A percentile compares a stretch with the other conserved stretches of the same genome.
phyloP scores from a whole-genome alignment of 176 grass and related monocot genomes.

The Oryza glaberrima region DNA sequence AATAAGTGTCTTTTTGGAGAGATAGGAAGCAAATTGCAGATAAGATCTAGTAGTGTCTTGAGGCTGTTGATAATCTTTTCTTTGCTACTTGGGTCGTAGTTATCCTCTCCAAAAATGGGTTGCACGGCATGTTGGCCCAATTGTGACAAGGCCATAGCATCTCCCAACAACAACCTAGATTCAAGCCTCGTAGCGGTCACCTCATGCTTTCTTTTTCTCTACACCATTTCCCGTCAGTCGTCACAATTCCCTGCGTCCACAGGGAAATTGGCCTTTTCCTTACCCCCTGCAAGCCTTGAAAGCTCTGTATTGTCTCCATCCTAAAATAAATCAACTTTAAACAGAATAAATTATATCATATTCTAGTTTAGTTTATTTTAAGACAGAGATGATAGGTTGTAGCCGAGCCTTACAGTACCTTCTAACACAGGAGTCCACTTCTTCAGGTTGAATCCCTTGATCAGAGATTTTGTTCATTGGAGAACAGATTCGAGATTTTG shows the following conservation, averaged over 20 bases:
- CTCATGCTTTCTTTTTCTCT: conserved; percentile 36
- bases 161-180: conserved; percentile 32
- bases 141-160: conserved; percentile 52
- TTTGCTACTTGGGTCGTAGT: conserved; percentile 6
- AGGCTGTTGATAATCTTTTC: background rate
- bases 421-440: no score
- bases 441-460: no score
- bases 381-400: no score
- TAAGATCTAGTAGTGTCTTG: background rate
- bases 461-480: no score
- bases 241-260: background rate
- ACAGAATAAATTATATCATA: no score
- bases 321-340: no score
- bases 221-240: conserved; percentile 21
- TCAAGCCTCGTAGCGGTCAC: conserved; percentile 30
- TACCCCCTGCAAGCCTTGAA: no score
- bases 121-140: conserved; percentile 49
- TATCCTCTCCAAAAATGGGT: conserved; percentile 37
- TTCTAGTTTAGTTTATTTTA: no score
- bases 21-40: background rate
- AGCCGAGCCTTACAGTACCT: no score
- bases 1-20: background rate
- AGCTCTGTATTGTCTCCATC: no score
- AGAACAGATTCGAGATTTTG: no score
- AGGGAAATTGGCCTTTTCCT: background rate